These are phyloP conservation scores for Verticillium isaacii DNA, from an alignment of 2,329 filamentous ascomycete species.

Conservation along the genomic window DNA sequence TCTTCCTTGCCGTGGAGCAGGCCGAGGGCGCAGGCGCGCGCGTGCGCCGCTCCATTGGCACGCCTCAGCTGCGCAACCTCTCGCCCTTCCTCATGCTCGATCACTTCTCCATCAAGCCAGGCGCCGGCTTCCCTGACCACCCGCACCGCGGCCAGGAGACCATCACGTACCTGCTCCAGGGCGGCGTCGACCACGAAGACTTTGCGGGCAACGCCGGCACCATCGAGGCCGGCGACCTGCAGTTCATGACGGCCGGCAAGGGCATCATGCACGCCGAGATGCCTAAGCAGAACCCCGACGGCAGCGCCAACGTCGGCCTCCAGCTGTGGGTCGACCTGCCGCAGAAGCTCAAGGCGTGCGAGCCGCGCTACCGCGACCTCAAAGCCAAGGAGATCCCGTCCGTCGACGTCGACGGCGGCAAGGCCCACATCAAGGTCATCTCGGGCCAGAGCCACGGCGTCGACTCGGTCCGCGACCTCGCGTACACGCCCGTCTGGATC, in stretches of 20 bases:
- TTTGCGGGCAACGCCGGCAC: constrained; percentile 83
- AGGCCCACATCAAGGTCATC: constrained; percentile 83
- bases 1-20: constrained; percentile 81
- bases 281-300: constrained; percentile 74
- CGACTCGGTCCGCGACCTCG: constrained; percentile 82
- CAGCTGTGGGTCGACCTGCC: constrained; percentile 96
- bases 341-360: constrained; percentile 73
- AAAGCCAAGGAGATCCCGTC: constrained; percentile 72
- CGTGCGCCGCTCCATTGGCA: constrained; percentile 85
- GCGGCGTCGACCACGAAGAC: constrained; percentile 87
- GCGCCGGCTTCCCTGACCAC: constrained; percentile 88
- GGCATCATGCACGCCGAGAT: constrained; percentile 97
- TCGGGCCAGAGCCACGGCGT: constrained; percentile 79
- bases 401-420: constrained; percentile 65
- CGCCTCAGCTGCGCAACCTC: constrained; percentile 76
- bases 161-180: constrained; percentile 85
- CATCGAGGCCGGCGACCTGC: constrained; percentile 80
- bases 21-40: constrained; percentile 82
- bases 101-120: constrained; percentile 76
- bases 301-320: constrained; percentile 75
- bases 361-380: constrained; percentile 88
- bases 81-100: constrained; percentile 96
- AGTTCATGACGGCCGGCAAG: constrained; percentile 94
- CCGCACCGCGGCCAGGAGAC: constrained; percentile 77
- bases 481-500: constrained; percentile 97